Conservation (phyloP, 495 filamentous ascomycete species). For the Podospora fimiseda region DNA sequence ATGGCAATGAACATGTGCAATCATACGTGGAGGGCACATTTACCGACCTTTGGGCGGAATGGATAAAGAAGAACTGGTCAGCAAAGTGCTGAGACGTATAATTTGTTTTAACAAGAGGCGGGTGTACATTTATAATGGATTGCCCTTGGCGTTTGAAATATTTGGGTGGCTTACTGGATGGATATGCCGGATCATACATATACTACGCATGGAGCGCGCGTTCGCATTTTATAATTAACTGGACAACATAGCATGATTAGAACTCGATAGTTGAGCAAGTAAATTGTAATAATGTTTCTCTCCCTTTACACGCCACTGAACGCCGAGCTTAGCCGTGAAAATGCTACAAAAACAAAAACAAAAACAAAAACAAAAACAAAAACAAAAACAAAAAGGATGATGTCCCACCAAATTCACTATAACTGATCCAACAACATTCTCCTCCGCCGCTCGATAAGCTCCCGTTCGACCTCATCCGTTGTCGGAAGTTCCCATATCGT, state of each 20-base stretch:
- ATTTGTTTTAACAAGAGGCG: too few species aligned
- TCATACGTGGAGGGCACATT: conserved; percentile 63
- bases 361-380: neutral
- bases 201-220: too few species aligned
- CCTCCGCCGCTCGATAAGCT: conserved; percentile 81
- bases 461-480: conserved; percentile 84
- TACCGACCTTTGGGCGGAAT: conserved; percentile 66
- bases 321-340: conserved; percentile 19
- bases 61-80: conserved; percentile 76
- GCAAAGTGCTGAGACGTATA: conserved; percentile 36
- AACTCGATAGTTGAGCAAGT: neutral
- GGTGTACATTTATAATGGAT: too few species aligned
- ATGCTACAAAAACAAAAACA: conserved; percentile 12
- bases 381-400: neutral
- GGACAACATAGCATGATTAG: neutral
- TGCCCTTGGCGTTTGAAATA: too few species aligned
- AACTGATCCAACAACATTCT: conserved; percentile 65
- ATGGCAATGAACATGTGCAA: conserved; percentile 52
- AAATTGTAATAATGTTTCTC: too few species aligned
- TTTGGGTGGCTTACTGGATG: too few species aligned
- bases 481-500: conserved; percentile 78
- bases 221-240: too few species aligned
- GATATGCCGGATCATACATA: too few species aligned
- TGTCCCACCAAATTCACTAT: conserved; percentile 2
- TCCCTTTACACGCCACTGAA: conserved; percentile 10